Evolutionary conservation across 495 filamentous ascomycete species (phyloP).

Genomic region (Xylaria venustula): DNA sequence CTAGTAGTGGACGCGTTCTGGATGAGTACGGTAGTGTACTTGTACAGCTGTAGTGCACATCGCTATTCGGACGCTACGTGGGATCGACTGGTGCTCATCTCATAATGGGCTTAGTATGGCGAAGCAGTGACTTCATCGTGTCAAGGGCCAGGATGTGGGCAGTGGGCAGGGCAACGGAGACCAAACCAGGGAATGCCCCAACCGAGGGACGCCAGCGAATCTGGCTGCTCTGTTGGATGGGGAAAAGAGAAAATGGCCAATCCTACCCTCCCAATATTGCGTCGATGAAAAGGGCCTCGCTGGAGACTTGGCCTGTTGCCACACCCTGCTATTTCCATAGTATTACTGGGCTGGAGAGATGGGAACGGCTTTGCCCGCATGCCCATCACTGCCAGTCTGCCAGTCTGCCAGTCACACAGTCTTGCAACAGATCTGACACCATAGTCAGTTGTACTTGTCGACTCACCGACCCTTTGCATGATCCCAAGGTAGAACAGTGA

Average conservation of each 20-base stretch:
- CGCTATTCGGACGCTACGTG: neutral
- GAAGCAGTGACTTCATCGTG: conserved; percentile 7
- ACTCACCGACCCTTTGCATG: neutral
- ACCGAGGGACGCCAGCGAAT: conserved; percentile 7
- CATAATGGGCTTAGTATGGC: neutral
- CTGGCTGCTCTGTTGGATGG: neutral
- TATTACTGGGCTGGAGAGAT: neutral
- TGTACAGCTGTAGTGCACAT: neutral
- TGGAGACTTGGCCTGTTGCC: neutral
- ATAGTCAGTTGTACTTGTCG: neutral
- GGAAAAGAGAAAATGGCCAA: neutral
- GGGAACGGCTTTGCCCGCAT: neutral
- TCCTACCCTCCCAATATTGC: conserved; percentile 1
- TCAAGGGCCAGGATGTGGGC: neutral
- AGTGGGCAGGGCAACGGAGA: conserved; percentile 5
- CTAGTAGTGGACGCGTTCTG: too few species aligned
- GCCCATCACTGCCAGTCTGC: neutral
- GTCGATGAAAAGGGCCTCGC: neutral
- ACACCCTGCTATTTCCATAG: neutral
- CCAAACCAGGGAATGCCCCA: neutral
- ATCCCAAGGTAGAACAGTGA: neutral
- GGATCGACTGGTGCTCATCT: conserved; percentile 6
- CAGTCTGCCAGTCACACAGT: neutral
- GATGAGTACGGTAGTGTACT: too few species aligned
- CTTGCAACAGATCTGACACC: neutral